These are phyloP conservation scores for Spathaspora arborariae DNA, from an alignment of 805 yeast species.

Conservation along the genomic window DNA sequence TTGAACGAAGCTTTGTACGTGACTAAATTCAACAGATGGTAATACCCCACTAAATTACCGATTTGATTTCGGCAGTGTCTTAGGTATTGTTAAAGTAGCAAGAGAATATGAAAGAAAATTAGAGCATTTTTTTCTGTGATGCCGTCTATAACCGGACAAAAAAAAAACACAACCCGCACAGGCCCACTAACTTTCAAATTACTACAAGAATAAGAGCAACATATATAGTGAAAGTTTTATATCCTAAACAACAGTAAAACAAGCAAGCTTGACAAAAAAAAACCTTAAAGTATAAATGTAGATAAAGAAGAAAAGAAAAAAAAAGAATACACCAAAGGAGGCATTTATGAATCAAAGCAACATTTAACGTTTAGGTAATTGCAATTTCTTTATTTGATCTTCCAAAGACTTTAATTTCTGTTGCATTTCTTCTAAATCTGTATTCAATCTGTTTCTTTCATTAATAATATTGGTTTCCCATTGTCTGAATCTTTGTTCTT, in stretches of 20 bases:
- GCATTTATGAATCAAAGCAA: not conserved
- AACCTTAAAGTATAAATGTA: not conserved
- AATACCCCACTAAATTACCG: not conserved
- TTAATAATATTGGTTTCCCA: constrained; percentile 97
- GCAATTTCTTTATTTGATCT: constrained; percentile 66
- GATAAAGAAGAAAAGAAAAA: not conserved
- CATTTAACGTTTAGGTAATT: constrained; percentile 28
- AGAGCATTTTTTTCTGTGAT: not conserved
- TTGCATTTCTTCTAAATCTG: constrained; percentile 89
- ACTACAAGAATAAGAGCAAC: not conserved
- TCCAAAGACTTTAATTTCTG: constrained; percentile 68
- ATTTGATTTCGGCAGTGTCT: not conserved
- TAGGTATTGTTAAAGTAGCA: not conserved
- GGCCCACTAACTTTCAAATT: not conserved
- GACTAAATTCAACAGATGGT: not conserved
- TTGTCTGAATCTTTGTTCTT: constrained; percentile 95
- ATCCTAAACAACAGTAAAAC: not conserved
- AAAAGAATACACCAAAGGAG: not conserved
- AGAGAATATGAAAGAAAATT: not conserved
- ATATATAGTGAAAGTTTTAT: not conserved
- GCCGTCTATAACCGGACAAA: not conserved
- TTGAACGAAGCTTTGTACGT: not conserved
- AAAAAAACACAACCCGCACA: not conserved
- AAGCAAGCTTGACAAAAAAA: not conserved
- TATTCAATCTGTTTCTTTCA: constrained; percentile 90